A percentile compares a stretch with the other conserved stretches of the same genome.
These are phyloP conservation scores for Flaveria trinervia DNA, from an alignment of 129 eudicot species.

Conservation along the genomic window DNA sequence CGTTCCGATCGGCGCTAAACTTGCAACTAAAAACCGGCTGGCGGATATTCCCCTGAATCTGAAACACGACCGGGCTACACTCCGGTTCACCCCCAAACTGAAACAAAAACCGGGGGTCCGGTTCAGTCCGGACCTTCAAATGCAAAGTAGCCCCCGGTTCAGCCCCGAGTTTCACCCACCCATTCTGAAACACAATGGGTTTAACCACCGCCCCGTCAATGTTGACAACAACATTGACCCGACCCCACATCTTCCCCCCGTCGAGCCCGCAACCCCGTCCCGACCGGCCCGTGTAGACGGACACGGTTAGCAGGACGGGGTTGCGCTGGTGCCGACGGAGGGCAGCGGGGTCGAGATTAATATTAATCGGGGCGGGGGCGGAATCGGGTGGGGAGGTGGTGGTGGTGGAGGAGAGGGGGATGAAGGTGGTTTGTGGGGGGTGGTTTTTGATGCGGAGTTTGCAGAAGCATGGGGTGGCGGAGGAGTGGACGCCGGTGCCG, in stretches of 20 bases:
- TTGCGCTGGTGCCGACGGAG: constrained; percentile 61
- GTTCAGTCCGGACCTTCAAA: constrained; percentile 71
- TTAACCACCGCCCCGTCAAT: constrained; percentile 44
- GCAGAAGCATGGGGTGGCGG: constrained; percentile 79
- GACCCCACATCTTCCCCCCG: constrained; percentile 61
- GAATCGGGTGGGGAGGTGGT: constrained; percentile 30
- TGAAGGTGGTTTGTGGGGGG: constrained; percentile 73
- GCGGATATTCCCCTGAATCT: constrained; percentile 85
- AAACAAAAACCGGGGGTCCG: constrained; percentile 88
- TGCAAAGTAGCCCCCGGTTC: constrained; percentile 56
- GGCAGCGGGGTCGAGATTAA: constrained; percentile 75
- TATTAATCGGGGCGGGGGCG: constrained; percentile 40
- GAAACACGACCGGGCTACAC: constrained; percentile 89
- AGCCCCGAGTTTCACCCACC: constrained; percentile 76
- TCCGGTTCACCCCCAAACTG: constrained; percentile 98
- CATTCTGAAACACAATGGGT: constrained; percentile 59
- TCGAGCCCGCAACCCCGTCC: constrained; percentile 66
- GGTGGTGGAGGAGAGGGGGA: constrained; percentile 49
- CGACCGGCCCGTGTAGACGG: constrained; percentile 75
- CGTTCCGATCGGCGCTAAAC: constrained; percentile 81
- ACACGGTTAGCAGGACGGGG: constrained; percentile 49
- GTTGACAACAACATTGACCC: constrained; percentile 43
- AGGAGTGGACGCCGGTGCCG: constrained; percentile 65
- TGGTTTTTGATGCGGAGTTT: constrained; percentile 59
- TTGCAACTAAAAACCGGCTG: constrained; percentile 98